Evolutionary conservation across 371 early-diverging fungal species (phyloP).

Genomic region (Batrachochytrium dendrobatidis): DNA sequence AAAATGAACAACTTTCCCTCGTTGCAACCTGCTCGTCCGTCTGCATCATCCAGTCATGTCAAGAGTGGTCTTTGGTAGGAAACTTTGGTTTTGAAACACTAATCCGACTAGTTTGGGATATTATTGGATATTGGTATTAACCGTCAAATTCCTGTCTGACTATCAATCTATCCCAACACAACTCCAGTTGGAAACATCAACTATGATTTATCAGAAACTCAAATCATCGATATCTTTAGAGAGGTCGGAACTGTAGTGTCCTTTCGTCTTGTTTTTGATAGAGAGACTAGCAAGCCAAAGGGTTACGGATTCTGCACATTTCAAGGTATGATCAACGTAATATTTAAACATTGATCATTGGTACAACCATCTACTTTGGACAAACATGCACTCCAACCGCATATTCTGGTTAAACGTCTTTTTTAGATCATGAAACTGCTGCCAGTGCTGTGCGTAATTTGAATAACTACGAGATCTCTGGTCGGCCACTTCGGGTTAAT

Average conservation of each 20-base stretch:
- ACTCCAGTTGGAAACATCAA: constrained; percentile 36
- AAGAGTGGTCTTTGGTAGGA: too few species aligned
- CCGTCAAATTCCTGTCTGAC: too few species aligned
- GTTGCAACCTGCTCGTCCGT: too few species aligned
- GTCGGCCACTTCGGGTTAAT: constrained; percentile 73
- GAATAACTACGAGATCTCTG: constrained; percentile 74
- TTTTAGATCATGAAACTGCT: constrained; percentile 71
- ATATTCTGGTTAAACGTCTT: too few species aligned
- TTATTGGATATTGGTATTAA: too few species aligned
- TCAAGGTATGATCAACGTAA: constrained; percentile 61
- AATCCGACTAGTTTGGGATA: too few species aligned
- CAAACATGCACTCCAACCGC: neutral
- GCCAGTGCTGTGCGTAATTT: constrained; percentile 76
- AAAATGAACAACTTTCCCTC: too few species aligned
- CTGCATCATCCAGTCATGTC: too few species aligned
- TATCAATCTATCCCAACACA: too few species aligned
- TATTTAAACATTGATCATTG: neutral
- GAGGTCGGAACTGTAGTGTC: constrained; percentile 76
- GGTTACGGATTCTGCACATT: constrained; percentile 89
- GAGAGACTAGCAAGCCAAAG: constrained; percentile 79
- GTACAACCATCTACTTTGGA: constrained; percentile 3
- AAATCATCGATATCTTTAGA: constrained; percentile 78
- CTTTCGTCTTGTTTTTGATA: constrained; percentile 74
- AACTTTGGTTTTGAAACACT: too few species aligned
- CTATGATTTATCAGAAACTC: constrained; percentile 82